Evolutionary conservation across 1,139 yeast genomes (phyloP), one percentile per base, ranked within the genome.

Genomic region (Yamadazyma sp.): DNA sequence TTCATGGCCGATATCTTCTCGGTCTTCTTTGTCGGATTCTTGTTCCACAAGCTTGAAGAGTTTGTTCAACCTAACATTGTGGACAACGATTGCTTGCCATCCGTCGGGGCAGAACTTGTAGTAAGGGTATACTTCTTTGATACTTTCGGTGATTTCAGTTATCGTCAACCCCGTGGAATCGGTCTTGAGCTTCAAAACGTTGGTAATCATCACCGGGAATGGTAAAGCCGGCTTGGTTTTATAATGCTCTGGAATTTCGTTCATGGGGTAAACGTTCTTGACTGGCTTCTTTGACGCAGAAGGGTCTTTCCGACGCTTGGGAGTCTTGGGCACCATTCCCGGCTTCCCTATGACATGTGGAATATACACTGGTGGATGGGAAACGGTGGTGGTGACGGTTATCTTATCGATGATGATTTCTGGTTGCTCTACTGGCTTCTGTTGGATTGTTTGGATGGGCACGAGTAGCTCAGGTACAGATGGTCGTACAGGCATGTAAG

Each of bases 1-100:
- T 43, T 96, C 96, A 23, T 20, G 22, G 22, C 22, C 8, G 5
- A 8, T 20, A 20, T 8, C 22, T 20, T 20, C 22, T 6, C 8
- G 8, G 8, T 56, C 40, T 92, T 96, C 88, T 42, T 95, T 96
- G 17, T 58, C 42, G 5, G 24, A n/a, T 15, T 34, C 37, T 15
- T 15, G 26, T 8, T 85, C 24, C 7, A 24, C 81, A 51, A 85
- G 81, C 43, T 81, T 77, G 65, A 92, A 92, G 7, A 91, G 81
- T 62, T 88, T 88, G 62, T 89, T 89, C 49, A 88, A 71, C 17
- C 91, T 84, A 32, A 92, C 71, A 53, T 88, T 89, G 63, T 92
- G 98, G 35, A 94, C 77, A 12, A 92, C 95, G 1, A 95, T 79
- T 55, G 87, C 83, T 64, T 92, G 98, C 99, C 99, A 92, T 2